Evolutionary conservation across 2,329 filamentous ascomycete genomes (phyloP), one percentile per base, ranked within the genome.

Genomic region (Orbilia ellipsospora): DNA sequence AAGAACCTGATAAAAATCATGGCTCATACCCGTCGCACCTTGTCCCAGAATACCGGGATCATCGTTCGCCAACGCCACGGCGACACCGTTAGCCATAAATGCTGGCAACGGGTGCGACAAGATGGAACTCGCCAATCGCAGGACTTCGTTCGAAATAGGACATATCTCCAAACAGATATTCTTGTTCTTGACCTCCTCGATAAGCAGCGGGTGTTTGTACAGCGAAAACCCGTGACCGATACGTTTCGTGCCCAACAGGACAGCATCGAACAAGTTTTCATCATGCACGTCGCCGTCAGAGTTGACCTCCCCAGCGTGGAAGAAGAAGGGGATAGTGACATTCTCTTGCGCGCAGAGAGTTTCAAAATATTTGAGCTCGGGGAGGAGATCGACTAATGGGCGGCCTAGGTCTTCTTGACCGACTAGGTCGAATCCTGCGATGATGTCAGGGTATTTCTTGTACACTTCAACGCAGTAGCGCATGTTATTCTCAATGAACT

Each of bases 1-100:
- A 18, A 97, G 84, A 0, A 92, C 91, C 82, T 96, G 93, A 92
- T 93, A 97, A 82, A 96, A 97, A 83, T 97, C 93, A 82, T 96
- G 92, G 1, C 91, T 94, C 86, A 95, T 90, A 44, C 92, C 93
- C 26, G 89, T 90, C 5, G 87, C 88, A 69, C 92, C 92, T 80
- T 96, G 92, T 7, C 94, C 94, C 4, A 97, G 85, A 80, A 97
- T 92, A 0, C 91, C 92, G 0, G 93, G 94, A 81, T 97, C 93
- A 81, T 97, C 94, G 80, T 97, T 97, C 84, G 90, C 93, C 8
- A 99, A 87, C 10, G 90, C 89, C 80, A 93, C 94, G 4, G 92
- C 82, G 0, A 98, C 92, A 26, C 94, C 94, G 51, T 93, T 89
- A 0, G 94, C 90, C 2, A 98, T 85, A 0, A 98, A 86, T 0